Conservation (phyloP, 805 yeast genomes). For the Saccharomycopsis amapae region DNA sequence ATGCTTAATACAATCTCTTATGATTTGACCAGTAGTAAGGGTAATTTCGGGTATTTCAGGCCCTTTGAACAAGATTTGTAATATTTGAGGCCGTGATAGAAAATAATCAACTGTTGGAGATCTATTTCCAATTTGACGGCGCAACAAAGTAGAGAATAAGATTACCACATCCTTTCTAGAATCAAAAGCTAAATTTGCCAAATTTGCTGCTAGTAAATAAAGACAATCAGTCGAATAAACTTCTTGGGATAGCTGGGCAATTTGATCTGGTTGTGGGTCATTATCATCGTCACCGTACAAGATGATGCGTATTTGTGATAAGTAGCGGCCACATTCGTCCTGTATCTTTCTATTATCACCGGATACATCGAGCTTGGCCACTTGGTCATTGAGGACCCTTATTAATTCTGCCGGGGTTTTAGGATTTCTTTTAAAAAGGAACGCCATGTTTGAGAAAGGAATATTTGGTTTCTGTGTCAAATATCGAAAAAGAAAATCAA, state of each 20-base stretch:
- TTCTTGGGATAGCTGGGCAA: slow-evolving; percentile 72
- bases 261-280: slow-evolving; percentile 63
- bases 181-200: slow-evolving; percentile 77
- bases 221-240: slow-evolving; percentile 67
- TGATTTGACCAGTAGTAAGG: slow-evolving; percentile 64
- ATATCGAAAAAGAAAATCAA: neutral
- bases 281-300: slow-evolving; percentile 63
- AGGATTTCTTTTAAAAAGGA: slow-evolving; percentile 83
- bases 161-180: slow-evolving; percentile 75
- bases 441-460: slow-evolving; percentile 74
- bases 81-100: slow-evolving; percentile 54
- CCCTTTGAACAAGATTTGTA: slow-evolving; percentile 55
- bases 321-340: slow-evolving; percentile 65
- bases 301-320: slow-evolving; percentile 57
- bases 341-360: slow-evolving; percentile 41
- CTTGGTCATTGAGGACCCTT: slow-evolving; percentile 65
- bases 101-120: slow-evolving; percentile 86
- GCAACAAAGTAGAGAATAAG: slow-evolving; percentile 66
- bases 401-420: slow-evolving; percentile 84
- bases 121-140: slow-evolving; percentile 68
- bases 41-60: slow-evolving; percentile 73
- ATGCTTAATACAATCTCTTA: slow-evolving; percentile 78
- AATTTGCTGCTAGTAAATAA: slow-evolving; percentile 47
- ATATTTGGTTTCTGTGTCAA: neutral
- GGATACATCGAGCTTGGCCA: slow-evolving; percentile 48